Evolutionary conservation across 2,329 filamentous ascomycete genomes (phyloP).

Genomic region (Alternaria triticina): DNA sequence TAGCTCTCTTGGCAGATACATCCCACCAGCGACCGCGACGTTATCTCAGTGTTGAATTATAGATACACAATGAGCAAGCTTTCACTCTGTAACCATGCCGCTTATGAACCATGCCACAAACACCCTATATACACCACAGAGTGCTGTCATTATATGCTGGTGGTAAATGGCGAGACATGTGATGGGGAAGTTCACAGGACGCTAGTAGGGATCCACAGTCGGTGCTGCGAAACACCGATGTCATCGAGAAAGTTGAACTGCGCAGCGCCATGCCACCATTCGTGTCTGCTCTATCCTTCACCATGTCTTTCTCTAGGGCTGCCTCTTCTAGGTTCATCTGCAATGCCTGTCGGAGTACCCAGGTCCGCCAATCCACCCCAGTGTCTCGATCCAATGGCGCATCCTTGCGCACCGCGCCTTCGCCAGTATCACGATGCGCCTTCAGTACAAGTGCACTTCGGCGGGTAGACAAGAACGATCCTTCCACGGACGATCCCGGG

Average conservation of each 20-base stretch:
- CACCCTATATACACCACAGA: no score
- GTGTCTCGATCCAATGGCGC: slow-evolving; percentile 7
- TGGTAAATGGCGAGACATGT: neutral
- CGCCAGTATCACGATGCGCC: slow-evolving; percentile 17
- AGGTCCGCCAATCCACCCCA: slow-evolving; percentile 8
- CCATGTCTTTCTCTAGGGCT: slow-evolving; percentile 33
- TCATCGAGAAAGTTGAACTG: slow-evolving; percentile 2
- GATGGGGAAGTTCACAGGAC: neutral
- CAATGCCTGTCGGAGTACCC: slow-evolving; percentile 25
- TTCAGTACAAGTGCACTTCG: slow-evolving; percentile 28
- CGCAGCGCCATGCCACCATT: neutral
- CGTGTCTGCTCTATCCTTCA: neutral
- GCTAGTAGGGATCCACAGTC: neutral
- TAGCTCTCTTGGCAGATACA: neutral
- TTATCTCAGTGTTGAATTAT: no score
- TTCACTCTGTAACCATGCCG: neutral
- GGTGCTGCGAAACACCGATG: slow-evolving; percentile 8
- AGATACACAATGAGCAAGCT: neutral
- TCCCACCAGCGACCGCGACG: neutral
- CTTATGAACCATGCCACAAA: neutral
- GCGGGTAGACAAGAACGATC: slow-evolving; percentile 20
- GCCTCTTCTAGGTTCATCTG: slow-evolving; percentile 32
- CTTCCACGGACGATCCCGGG: slow-evolving; percentile 17
- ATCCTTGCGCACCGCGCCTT: slow-evolving; percentile 8
- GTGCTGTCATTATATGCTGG: neutral